phyloP scores from a whole-genome alignment of 2,329 filamentous ascomycete genomes.

The Spiromastix sp. region DNA sequence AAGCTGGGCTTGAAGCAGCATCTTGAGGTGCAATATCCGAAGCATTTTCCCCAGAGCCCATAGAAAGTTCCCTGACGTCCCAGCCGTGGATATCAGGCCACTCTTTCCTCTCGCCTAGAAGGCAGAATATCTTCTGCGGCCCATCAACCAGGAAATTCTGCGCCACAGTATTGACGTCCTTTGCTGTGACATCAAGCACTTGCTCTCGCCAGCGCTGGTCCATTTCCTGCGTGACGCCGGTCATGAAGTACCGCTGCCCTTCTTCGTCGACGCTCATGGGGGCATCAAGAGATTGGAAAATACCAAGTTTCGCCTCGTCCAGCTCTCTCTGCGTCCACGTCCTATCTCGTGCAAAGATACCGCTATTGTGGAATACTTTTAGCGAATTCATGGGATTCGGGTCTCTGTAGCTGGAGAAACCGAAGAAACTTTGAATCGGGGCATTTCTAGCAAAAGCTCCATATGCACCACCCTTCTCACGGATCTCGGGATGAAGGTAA shows the following conservation, averaged over 20 bases:
- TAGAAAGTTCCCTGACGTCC: constrained; percentile 64
- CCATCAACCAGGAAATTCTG: constrained; percentile 69
- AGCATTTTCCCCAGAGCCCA: constrained; percentile 27
- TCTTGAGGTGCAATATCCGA: constrained; percentile 2
- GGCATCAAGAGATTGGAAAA: constrained; percentile 87
- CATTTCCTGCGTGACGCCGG: constrained; percentile 80
- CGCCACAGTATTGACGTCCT: constrained; percentile 70
- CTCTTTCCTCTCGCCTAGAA: constrained; percentile 73
- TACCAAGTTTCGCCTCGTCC: constrained; percentile 89
- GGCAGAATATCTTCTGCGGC: constrained; percentile 51
- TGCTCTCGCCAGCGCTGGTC: constrained; percentile 72
- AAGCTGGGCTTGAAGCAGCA: constrained; percentile 16
- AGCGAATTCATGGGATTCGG: constrained; percentile 87
- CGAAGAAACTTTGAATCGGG: constrained; percentile 73
- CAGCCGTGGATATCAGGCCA: constrained; percentile 62
- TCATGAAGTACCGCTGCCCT: constrained; percentile 76
- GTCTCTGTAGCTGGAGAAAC: constrained; percentile 94
- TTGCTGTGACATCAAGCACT: constrained; percentile 72
- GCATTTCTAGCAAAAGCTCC: constrained; percentile 81
- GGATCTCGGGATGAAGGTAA: constrained; percentile 91
- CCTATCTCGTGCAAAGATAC: constrained; percentile 71
- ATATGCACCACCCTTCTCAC: constrained; percentile 94
- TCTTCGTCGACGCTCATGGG: constrained; percentile 79
- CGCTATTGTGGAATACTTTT: constrained; percentile 71
- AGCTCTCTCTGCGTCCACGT: constrained; percentile 75